These are phyloP conservation scores for Flaveria robusta DNA, from an alignment of 129 eudicot genomes.

Conservation along the genomic window DNA sequence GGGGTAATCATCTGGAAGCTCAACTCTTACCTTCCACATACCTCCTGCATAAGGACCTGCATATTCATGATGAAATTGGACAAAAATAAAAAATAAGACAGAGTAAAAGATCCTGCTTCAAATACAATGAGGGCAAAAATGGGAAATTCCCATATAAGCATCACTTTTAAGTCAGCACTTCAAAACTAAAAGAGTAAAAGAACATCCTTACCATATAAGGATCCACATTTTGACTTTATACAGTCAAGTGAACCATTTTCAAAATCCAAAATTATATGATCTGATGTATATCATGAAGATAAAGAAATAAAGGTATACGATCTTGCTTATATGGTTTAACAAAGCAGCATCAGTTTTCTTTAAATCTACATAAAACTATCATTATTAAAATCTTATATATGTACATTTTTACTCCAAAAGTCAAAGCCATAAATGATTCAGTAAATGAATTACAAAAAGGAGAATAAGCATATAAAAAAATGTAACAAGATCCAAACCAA, in stretches of 20 bases:
- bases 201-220: not conserved
- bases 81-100: not conserved
- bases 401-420: not conserved
- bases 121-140: too few relatives aligned
- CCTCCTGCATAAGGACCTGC: constrained; percentile 79
- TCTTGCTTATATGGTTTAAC: not conserved
- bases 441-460: not conserved
- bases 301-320: not conserved
- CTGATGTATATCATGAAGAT: not conserved
- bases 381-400: not conserved
- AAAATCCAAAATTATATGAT: not conserved
- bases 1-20: constrained; percentile 87
- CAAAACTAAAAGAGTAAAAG: too few relatives aligned
- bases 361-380: not conserved
- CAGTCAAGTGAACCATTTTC: constrained; percentile 2
- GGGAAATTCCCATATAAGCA: too few relatives aligned
- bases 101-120: too few relatives aligned
- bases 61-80: not conserved
- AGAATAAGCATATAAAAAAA: not conserved
- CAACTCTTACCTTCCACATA: constrained; percentile 74
- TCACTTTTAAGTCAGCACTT: too few relatives aligned
- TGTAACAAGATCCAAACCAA: not conserved
- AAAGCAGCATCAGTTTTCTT: not conserved
- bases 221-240: constrained; percentile 1
- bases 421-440: not conserved